Evolutionary conservation across 805 yeast species (phyloP).

Genomic region (Grigorovia transvaalensis): DNA sequence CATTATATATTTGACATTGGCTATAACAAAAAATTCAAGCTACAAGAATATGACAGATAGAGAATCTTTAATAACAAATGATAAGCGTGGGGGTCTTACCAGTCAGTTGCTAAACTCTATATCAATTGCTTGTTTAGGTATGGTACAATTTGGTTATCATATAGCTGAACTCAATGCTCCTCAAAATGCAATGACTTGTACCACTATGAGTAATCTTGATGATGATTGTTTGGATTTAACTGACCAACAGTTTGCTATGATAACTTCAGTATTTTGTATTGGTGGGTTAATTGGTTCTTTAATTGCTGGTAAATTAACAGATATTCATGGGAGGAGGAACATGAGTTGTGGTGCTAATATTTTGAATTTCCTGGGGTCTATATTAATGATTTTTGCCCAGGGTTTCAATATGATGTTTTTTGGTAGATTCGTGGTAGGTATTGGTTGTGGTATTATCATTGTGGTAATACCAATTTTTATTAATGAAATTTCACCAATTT

Average conservation of each 20-base stretch:
- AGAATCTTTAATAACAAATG: neutral
- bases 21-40: neutral
- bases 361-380: conserved; percentile 51
- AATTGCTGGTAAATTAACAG: conserved; percentile 55
- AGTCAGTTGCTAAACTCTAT: conserved; percentile 2
- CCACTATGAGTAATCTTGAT: conserved; percentile 10
- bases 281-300: conserved; percentile 78
- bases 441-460: conserved; percentile 80
- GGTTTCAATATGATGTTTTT: conserved; percentile 35
- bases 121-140: conserved; percentile 56
- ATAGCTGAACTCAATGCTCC: conserved; percentile 94
- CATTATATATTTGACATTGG: neutral
- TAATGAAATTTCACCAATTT: conserved; percentile 66
- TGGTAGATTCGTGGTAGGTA: conserved; percentile 73
- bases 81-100: neutral
- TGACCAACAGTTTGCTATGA: conserved; percentile 53
- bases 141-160: conserved; percentile 89
- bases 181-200: conserved; percentile 55
- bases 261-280: conserved; percentile 68
- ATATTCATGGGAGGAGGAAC: conserved; percentile 50
- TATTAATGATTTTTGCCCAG: conserved; percentile 43
- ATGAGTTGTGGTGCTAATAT: conserved; percentile 41
- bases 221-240: conserved; percentile 50
- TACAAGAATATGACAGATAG: neutral
- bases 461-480: conserved; percentile 79